phyloP scores from a whole-genome alignment of 106 monocot genomes.

The Dendrobium officinale region DNA sequence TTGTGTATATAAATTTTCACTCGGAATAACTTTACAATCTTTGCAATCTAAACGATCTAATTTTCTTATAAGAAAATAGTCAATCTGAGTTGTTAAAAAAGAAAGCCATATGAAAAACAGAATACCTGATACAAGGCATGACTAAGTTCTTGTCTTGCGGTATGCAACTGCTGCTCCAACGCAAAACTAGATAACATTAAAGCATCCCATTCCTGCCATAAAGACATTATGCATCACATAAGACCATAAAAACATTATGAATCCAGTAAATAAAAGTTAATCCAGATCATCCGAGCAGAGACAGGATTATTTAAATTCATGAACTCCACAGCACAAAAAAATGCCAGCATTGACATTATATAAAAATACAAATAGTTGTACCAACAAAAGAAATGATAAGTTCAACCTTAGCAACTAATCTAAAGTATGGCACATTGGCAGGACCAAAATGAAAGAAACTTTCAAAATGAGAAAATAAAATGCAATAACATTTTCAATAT shows the following conservation, averaged over 20 bases:
- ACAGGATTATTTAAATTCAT: neutral
- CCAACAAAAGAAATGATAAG: neutral
- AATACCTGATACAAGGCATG: slow-evolving; percentile 92
- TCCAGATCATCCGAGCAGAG: neutral
- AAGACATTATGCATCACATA: neutral
- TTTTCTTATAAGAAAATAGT: too few species aligned
- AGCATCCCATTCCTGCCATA: slow-evolving; percentile 88
- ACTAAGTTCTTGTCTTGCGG: slow-evolving; percentile 92
- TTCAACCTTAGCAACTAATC: neutral
- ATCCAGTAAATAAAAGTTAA: neutral
- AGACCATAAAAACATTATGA: neutral
- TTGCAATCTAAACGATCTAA: too few species aligned
- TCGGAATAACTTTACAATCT: too few species aligned
- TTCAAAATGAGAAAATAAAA: neutral
- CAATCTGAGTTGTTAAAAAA: too few species aligned
- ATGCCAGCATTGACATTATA: too few species aligned
- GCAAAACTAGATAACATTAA: slow-evolving; percentile 93
- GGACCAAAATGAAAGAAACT: neutral
- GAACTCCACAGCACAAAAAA: too few species aligned
- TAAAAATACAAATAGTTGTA: neutral
- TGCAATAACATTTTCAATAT: neutral
- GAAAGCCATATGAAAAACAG: neutral
- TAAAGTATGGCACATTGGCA: neutral
- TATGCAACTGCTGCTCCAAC: slow-evolving; percentile 90
- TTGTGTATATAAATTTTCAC: too few species aligned